Conservation (phyloP, 2,329 filamentous ascomycete species). For the Ophiobolus disseminans region DNA sequence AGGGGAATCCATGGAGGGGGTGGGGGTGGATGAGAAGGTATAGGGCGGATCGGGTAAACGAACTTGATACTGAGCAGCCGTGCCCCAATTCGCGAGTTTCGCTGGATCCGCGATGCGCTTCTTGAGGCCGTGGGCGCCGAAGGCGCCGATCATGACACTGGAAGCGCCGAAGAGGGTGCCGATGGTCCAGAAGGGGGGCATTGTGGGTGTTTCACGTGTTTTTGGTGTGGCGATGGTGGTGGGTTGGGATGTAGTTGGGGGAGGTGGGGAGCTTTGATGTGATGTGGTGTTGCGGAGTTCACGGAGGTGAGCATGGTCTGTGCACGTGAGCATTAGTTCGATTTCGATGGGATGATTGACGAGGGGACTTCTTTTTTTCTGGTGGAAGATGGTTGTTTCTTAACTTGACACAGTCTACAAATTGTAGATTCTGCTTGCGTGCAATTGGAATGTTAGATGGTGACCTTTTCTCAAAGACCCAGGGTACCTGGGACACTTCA, state of each 20-base stretch:
- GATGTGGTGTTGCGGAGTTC: constrained; percentile 2
- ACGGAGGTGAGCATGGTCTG: constrained; percentile 4
- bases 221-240: neutral
- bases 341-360: too few species aligned
- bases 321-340: too few species aligned
- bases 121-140: constrained; percentile 73
- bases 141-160: constrained; percentile 68
- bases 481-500: too few species aligned
- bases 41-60: neutral
- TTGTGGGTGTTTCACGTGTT: constrained; percentile 29
- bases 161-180: constrained; percentile 69
- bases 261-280: neutral
- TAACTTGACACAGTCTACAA: too few species aligned
- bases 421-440: too few species aligned
- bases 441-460: too few species aligned
- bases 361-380: too few species aligned
- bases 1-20: neutral
- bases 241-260: neutral
- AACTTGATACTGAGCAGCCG: constrained; percentile 73
- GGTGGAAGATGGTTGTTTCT: too few species aligned
- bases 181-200: constrained; percentile 64
- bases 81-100: constrained; percentile 66
- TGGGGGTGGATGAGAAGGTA: neutral
- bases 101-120: constrained; percentile 65
- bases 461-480: too few species aligned